Conservation (phyloP, 2,329 filamentous ascomycete genomes). For the Chrysoporthe austroafricana region DNA sequence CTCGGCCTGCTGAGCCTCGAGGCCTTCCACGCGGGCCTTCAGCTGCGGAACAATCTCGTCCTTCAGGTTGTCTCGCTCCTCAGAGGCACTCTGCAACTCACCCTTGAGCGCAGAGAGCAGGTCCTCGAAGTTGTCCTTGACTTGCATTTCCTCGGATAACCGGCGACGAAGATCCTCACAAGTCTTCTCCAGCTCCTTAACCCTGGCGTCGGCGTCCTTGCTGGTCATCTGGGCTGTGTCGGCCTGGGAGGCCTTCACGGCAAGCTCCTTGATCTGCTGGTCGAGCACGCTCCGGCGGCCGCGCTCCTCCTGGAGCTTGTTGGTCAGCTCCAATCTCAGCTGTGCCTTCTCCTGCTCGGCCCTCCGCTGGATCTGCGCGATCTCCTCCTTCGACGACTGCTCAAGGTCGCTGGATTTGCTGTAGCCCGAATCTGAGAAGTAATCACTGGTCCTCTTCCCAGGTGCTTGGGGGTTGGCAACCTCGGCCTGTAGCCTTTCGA, state of each 20-base stretch:
- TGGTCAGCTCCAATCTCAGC: slow-evolving; percentile 80
- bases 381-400: slow-evolving; percentile 65
- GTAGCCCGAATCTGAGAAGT: slow-evolving; percentile 94
- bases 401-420: slow-evolving; percentile 76
- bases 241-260: slow-evolving; percentile 73
- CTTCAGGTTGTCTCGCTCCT: slow-evolving; percentile 88
- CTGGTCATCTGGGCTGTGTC: slow-evolving; percentile 59
- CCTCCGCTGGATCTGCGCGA: slow-evolving; percentile 80
- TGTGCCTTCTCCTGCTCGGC: slow-evolving; percentile 91
- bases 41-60: slow-evolving; percentile 86
- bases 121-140: slow-evolving; percentile 94
- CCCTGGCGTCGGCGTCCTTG: slow-evolving; percentile 60
- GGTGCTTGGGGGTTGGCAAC: slow-evolving; percentile 59
- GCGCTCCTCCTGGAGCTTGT: slow-evolving; percentile 86
- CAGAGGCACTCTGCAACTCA: slow-evolving; percentile 79
- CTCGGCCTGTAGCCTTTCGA: slow-evolving; percentile 86
- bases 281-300: slow-evolving; percentile 76
- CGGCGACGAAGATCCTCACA: slow-evolving; percentile 84
- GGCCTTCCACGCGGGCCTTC: slow-evolving; percentile 73
- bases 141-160: slow-evolving; percentile 80
- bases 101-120: slow-evolving; percentile 80
- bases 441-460: slow-evolving; percentile 86
- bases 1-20: slow-evolving; percentile 75
- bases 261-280: slow-evolving; percentile 79
- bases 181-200: slow-evolving; percentile 77